phyloP scores from a whole-genome alignment of 1,139 yeast genomes.

The Taphrina flavorubra region DNA sequence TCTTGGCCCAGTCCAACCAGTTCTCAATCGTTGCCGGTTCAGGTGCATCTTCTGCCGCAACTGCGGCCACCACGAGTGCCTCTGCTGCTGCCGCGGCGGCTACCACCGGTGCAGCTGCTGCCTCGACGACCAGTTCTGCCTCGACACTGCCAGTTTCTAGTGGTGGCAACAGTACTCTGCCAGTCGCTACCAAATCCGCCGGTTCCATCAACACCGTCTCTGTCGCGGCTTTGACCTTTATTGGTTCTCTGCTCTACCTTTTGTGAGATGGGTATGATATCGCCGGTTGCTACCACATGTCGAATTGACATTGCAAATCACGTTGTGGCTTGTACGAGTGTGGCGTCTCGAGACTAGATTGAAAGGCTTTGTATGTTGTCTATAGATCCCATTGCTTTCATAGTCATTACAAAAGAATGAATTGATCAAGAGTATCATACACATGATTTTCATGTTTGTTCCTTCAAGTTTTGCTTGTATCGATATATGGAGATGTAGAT shows the following conservation, averaged over 20 bases:
- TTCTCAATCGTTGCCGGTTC: constrained; percentile 30
- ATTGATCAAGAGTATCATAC: neutral
- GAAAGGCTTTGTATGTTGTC: constrained; percentile 17
- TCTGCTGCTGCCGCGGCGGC: neutral
- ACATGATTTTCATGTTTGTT: too few relatives aligned
- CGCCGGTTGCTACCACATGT: neutral
- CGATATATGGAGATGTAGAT: neutral
- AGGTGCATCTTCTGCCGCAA: constrained; percentile 6
- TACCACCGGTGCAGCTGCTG: constrained; percentile 10
- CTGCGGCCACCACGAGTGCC: constrained; percentile 9
- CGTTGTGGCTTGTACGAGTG: constrained; percentile 6
- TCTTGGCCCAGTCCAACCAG: constrained; percentile 37
- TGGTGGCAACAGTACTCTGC: constrained; percentile 1
- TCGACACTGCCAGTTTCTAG: neutral
- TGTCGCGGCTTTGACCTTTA: neutral
- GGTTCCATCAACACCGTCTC: constrained; percentile 8
- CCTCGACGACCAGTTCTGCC: neutral
- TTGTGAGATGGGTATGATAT: neutral
- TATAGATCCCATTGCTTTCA: constrained; percentile 10
- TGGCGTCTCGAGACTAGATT: neutral
- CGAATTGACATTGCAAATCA: neutral
- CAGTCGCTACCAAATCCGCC: neutral
- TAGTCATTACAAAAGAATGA: constrained; percentile 3
- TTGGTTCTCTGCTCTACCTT: constrained; percentile 6
- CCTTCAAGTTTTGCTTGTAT: neutral